Base-by-base conservation (phyloP, 805 yeast genomes). In the Lipomyces kockii region DNA sequence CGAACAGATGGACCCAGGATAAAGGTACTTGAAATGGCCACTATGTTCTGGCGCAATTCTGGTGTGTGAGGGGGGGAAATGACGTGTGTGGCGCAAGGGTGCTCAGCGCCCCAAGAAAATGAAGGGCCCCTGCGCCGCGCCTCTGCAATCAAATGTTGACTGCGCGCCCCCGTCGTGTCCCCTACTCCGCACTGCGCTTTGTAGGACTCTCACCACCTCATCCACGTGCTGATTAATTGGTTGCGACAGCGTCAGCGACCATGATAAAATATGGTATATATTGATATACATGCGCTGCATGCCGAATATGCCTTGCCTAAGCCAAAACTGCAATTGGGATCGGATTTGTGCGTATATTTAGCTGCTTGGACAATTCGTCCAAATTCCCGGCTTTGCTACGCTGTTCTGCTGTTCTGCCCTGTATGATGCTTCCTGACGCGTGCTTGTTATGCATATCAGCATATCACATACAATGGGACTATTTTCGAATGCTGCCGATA, bases 1-100 rank as follows among this genome's bases (percentile, higher is more conserved):
- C 22, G 49, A 43, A 43, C 49, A 43, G 49, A 43, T 11, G 49
- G 49, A 43, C 22, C 49, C 49, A 43, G 49, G 49, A 43, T 43
- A 43, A n/a, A 4, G 9, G 3, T 8, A 2, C 49, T n/a, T 4
- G 20, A 25, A n/a, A n/a, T 17, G 49, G 11, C 11, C 7, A 22
- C 14, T 43, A 8, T 17, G n/a, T n/a, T n/a, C 7, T 6, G 3
- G 22, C 9, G 9, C 49, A 43, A 43, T 43, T 43, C 20, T 43
- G 49, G 49, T 43, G 49, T n/a, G 22, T 17, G 9, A 17, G 8
- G 22, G 20, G 1, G 49, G 49, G 8, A 11, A 6, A 17, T 43
- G 49, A 43, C 49, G 49, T 43, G 49, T 6, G 49, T 43, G 49
- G 49, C 49, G 49, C 49, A 1, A 43, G 49, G 49, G 49, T 43